phyloP scores from a whole-genome alignment of 768 basidiomycete species.

The Suillus lakei region DNA sequence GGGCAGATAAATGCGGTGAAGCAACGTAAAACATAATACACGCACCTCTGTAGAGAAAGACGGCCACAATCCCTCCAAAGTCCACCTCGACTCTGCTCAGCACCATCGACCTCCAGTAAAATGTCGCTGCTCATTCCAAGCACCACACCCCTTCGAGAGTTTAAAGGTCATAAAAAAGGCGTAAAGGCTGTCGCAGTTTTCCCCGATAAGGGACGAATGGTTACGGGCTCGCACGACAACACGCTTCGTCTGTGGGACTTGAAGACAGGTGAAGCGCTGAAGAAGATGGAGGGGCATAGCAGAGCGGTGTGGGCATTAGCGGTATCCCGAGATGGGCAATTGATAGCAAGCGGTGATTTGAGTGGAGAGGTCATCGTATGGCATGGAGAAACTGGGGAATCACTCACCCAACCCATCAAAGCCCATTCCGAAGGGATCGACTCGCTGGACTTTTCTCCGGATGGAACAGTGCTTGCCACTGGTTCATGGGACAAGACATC shows the following conservation, averaged over 20 bases:
- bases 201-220: background rate
- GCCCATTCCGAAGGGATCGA: background rate
- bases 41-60: too few species aligned
- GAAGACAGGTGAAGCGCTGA: background rate
- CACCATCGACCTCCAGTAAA: background rate
- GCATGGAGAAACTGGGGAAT: background rate
- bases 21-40: too few species aligned
- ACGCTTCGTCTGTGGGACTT: background rate
- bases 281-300: background rate
- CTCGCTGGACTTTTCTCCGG: background rate
- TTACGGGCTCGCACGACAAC: background rate
- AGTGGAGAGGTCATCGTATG: background rate
- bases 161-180: background rate
- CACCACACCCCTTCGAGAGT: background rate
- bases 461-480: background rate
- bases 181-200: background rate
- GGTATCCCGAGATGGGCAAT: background rate
- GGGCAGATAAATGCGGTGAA: too few species aligned
- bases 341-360: background rate
- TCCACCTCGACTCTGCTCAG: background rate
- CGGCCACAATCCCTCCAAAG: background rate
- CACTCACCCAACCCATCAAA: background rate
- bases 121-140: background rate
- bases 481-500: background rate
- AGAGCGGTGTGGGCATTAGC: background rate